Conservation (phyloP, 805 yeast genomes). For the Suhomyces kilbournensis region DNA sequence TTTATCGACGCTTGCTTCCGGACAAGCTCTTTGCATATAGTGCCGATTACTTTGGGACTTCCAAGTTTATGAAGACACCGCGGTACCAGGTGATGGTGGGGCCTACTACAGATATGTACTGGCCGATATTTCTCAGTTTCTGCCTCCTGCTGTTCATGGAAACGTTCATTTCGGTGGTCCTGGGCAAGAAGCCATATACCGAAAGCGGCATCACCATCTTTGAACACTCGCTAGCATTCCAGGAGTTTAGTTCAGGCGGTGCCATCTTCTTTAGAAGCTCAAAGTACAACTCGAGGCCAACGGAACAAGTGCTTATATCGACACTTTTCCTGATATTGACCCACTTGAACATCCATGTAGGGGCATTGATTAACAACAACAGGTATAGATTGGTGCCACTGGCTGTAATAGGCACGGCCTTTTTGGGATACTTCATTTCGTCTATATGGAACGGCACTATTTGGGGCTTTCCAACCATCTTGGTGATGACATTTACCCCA, state of each 20-base stretch:
- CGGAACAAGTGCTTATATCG: conserved; percentile 49
- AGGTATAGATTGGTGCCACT: conserved; percentile 63
- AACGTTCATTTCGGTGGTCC: conserved; percentile 57
- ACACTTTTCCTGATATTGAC: conserved; percentile 56
- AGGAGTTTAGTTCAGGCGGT: conserved; percentile 54
- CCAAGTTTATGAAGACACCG: conserved; percentile 30
- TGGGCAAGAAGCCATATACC: conserved; percentile 52
- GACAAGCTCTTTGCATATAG: conserved; percentile 24
- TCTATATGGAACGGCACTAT: conserved; percentile 41
- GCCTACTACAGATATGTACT: conserved; percentile 52
- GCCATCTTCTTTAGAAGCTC: conserved; percentile 19
- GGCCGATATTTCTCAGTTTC: conserved; percentile 56
- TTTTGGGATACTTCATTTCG: conserved; percentile 43
- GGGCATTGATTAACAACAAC: conserved; percentile 53
- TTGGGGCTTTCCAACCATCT: conserved; percentile 50
- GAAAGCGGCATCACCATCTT: conserved; percentile 71
- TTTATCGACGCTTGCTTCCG: conserved; percentile 13
- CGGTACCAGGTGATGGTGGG: conserved; percentile 32
- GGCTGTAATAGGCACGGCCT: conserved; percentile 52
- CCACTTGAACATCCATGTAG: conserved; percentile 60
- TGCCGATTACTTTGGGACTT: conserved; percentile 14
- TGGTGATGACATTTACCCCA: conserved; percentile 62
- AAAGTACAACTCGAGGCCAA: conserved; percentile 38
- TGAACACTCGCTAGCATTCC: conserved; percentile 74
- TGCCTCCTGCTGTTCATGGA: conserved; percentile 65